These are phyloP conservation scores for Scheffersomyces stipitis DNA, from an alignment of 805 yeast genomes.

Conservation along the genomic window DNA sequence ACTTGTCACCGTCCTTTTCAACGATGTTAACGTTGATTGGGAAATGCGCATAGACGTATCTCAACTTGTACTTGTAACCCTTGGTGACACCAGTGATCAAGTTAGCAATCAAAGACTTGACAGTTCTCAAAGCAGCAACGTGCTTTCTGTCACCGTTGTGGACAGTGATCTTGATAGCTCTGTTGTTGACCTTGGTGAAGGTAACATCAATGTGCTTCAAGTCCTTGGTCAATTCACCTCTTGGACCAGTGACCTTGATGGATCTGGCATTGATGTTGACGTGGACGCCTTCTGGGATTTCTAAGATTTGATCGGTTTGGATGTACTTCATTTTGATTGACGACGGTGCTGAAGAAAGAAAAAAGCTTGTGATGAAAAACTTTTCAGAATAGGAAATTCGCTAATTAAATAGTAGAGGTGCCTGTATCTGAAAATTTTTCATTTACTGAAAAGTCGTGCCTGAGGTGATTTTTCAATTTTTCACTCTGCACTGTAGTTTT, in stretches of 20 bases:
- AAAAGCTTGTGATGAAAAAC: not conserved
- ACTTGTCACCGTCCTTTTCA: conserved; percentile 70
- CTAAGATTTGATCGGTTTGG: conserved; percentile 81
- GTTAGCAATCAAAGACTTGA: conserved; percentile 91
- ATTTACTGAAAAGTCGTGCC: not conserved
- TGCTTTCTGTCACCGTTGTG: conserved; percentile 99
- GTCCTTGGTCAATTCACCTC: conserved; percentile 90
- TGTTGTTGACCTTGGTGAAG: conserved; percentile 74
- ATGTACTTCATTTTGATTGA: conserved; percentile 66
- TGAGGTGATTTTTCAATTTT: not conserved
- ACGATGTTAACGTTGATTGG: conserved; percentile 96
- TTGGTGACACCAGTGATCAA: conserved; percentile 97
- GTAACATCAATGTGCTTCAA: conserved; percentile 94
- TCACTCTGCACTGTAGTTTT: not conserved
- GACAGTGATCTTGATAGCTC: conserved; percentile 81
- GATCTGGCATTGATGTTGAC: conserved; percentile 88
- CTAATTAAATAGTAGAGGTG: no score
- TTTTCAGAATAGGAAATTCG: no score
- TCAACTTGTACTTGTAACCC: conserved; percentile 99
- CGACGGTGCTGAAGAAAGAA: conserved; percentile 3
- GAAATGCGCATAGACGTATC: conserved; percentile 99
- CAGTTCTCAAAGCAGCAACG: conserved; percentile 99
- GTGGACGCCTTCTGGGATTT: conserved; percentile 89
- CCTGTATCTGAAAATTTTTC: no score
- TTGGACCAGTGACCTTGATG: conserved; percentile 93